Conservation (phyloP, 1,284 basidiomycete species). For the Puccinia novopanici region DNA sequence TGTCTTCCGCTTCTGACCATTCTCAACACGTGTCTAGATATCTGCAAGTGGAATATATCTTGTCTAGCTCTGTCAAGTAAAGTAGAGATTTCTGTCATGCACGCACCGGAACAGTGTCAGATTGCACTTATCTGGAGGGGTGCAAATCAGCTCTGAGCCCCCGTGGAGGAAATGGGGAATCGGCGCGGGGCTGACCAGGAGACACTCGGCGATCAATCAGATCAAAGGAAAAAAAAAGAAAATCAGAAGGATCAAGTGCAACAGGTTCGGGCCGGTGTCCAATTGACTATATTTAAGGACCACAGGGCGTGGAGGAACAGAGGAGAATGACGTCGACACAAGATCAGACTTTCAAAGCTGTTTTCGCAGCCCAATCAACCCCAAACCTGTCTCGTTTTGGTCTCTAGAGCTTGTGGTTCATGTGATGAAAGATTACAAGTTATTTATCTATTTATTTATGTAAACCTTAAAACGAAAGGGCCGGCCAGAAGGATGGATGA, state of each 20-base stretch:
- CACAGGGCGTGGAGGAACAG: slow-evolving; percentile 1
- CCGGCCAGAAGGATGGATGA: too few species aligned
- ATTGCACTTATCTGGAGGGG: too few species aligned
- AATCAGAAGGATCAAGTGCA: too few species aligned
- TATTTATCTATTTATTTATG: too few species aligned
- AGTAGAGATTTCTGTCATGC: background rate
- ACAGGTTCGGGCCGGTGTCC: background rate
- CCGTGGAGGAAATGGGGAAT: background rate
- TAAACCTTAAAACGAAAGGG: background rate
- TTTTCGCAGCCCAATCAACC: background rate
- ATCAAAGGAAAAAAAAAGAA: background rate
- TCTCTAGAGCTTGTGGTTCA: background rate
- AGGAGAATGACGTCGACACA: slow-evolving; percentile 2
- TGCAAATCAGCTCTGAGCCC: background rate
- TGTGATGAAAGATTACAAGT: background rate
- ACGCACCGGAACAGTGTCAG: too few species aligned
- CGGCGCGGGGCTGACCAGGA: background rate
- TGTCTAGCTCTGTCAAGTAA: background rate
- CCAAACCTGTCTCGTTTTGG: too few species aligned
- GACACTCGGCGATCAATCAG: background rate
- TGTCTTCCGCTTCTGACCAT: background rate
- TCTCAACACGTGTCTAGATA: background rate
- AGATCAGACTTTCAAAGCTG: background rate
- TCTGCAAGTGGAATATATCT: background rate
- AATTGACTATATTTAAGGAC: background rate